Evolutionary conservation across 106 monocot genomes (phyloP).

Genomic region (Dioscorea zingiberensis): DNA sequence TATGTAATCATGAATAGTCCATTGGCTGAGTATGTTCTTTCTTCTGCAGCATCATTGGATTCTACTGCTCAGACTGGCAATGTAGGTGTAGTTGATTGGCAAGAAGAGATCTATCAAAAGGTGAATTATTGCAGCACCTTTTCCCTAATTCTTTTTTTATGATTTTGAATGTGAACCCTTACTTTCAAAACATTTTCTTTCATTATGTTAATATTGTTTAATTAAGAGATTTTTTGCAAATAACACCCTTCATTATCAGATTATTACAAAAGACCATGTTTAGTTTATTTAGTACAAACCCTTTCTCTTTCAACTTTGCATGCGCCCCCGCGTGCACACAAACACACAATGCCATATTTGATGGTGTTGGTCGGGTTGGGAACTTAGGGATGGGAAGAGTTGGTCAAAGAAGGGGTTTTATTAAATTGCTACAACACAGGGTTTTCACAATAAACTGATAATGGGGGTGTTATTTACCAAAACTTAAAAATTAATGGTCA

Average conservation of each 20-base stretch:
- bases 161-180: background rate
- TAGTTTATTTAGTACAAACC: background rate
- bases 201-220: background rate
- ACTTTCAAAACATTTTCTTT: background rate
- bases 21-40: too few relatives aligned
- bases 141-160: background rate
- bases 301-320: background rate
- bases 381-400: conserved; percentile 42
- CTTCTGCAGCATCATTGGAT: conserved; percentile 62
- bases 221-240: background rate
- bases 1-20: too few relatives aligned
- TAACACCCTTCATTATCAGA: background rate
- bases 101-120: conserved; percentile 76
- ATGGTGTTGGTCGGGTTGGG: background rate
- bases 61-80: conserved; percentile 69
- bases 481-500: background rate
- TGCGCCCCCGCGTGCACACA: too few relatives aligned
- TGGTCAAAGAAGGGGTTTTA: conserved; percentile 35
- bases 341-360: too few relatives aligned
- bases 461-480: too few relatives aligned
- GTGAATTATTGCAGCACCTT: conserved; percentile 8
- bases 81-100: conserved; percentile 38
- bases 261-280: background rate
- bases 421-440: conserved; percentile 14
- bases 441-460: background rate